Percentiles rank a stretch among this genome's conserved stretches.
phyloP scores from a whole-genome alignment of 1,284 basidiomycete species.

The Cerioporus squamosus region DNA sequence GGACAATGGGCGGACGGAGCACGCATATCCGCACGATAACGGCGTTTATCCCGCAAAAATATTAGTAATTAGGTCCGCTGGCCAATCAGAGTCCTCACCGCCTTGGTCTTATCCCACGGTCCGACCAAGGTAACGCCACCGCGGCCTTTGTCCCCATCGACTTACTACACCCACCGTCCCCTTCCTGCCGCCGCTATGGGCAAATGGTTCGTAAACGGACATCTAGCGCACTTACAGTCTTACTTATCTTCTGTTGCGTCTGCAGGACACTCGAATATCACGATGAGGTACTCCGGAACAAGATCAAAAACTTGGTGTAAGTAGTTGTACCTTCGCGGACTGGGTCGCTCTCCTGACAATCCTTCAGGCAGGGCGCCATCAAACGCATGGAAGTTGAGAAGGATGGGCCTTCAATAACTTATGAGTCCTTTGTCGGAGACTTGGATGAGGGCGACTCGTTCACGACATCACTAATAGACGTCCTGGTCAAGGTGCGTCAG shows the following conservation, averaged over 20 bases:
- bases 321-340: slow-evolving; percentile 28
- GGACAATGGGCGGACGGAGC: not conserved
- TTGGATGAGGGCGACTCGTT: slow-evolving; percentile 76
- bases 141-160: slow-evolving; percentile 16
- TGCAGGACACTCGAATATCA: slow-evolving; percentile 67
- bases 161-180: slow-evolving; percentile 17
- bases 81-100: slow-evolving; percentile 12
- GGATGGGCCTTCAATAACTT: slow-evolving; percentile 60
- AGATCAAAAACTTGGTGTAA: slow-evolving; percentile 75
- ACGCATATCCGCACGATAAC: slow-evolving; percentile 4
- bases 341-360: slow-evolving; percentile 1
- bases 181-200: slow-evolving; percentile 27
- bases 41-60: slow-evolving; percentile 6
- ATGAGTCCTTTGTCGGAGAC: slow-evolving; percentile 72
- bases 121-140: slow-evolving; percentile 11
- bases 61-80: slow-evolving; percentile 6
- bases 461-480: slow-evolving; percentile 69
- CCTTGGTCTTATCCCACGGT: slow-evolving; percentile 1
- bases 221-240: not conserved
- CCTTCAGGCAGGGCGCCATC: slow-evolving; percentile 63
- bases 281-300: slow-evolving; percentile 69
- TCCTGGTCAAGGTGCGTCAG: slow-evolving; percentile 71
- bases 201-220: slow-evolving; percentile 32
- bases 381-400: slow-evolving; percentile 64
- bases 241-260: slow-evolving; percentile 9